Conservation (phyloP, 2,329 filamentous ascomycete genomes). For the Dothiorella sarmentorum region DNA sequence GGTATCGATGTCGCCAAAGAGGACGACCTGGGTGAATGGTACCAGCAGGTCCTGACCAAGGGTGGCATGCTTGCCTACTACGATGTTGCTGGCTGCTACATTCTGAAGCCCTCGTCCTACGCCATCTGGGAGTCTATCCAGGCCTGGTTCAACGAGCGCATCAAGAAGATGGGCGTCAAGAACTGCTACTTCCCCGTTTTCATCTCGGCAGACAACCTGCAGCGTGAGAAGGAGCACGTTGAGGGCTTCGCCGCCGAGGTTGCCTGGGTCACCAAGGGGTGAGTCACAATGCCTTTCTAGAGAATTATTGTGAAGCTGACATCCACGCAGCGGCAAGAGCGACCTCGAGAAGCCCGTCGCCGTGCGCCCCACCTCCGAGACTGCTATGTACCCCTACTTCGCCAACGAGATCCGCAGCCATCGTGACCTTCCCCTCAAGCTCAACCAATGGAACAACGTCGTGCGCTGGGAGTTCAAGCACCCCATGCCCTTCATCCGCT, state of each 20-base stretch:
- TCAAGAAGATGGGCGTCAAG: slow-evolving; percentile 87
- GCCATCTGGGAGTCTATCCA: slow-evolving; percentile 67
- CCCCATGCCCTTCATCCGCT: slow-evolving; percentile 77
- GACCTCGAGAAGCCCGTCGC: slow-evolving; percentile 80
- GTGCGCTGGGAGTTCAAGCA: slow-evolving; percentile 98
- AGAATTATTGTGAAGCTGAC: slow-evolving; percentile 11
- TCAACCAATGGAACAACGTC: slow-evolving; percentile 98
- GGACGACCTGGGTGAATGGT: slow-evolving; percentile 90
- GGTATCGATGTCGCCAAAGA: slow-evolving; percentile 84
- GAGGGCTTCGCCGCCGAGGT: slow-evolving; percentile 95
- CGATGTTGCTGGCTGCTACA: slow-evolving; percentile 95
- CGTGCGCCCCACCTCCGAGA: slow-evolving; percentile 67
- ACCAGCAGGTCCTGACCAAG: slow-evolving; percentile 96
- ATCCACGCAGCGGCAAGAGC: slow-evolving; percentile 68
- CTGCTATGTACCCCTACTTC: slow-evolving; percentile 94
- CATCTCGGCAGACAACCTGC: slow-evolving; percentile 82
- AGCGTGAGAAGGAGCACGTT: slow-evolving; percentile 88
- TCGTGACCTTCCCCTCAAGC: slow-evolving; percentile 84
- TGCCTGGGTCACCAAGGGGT: slow-evolving; percentile 68
- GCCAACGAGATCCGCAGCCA: slow-evolving; percentile 96
- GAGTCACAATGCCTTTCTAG: background rate
- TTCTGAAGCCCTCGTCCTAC: slow-evolving; percentile 65
- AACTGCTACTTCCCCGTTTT: slow-evolving; percentile 98
- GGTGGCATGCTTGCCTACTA: slow-evolving; percentile 98
- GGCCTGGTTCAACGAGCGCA: slow-evolving; percentile 58